Base-by-base conservation (phyloP, 148 eudicot genomes). In the Fagopyrum esculentum region DNA sequence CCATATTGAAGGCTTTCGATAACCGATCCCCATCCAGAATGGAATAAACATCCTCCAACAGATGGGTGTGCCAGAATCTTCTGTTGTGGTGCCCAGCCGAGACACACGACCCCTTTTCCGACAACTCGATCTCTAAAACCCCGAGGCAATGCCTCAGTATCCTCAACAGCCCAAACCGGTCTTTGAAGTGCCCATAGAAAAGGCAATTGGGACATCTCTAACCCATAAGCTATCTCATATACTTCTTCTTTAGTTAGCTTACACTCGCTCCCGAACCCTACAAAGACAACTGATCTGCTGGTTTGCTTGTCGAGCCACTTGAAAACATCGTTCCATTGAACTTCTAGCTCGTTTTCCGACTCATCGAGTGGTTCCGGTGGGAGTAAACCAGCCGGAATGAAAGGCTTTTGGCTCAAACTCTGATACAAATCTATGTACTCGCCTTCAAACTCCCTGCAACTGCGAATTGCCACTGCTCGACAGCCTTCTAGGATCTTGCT, bases 51-150 rank as follows among this genome's bases (percentile, higher is more conserved):
- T 44, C 82, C 75, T 29, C 84, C 77, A 1, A 79, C 15, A 0
- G 82, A 68, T 6, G 76, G 71, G 78, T 82, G 85, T 6, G 73
- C 85, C 11, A 79, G 45, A 5, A 82, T 82, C 40, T 82, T 71
- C 68, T 35, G 55, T 35, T 79, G 85, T 3, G 80, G 85, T 2
- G 76, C 82, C 85, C 29, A 56, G 0, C 82, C 84, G 22, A 68
- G 22, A 56, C 74, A 66, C 12, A 79, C 79, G n/a, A 40, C 55
- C 47, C 73, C 75, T 69, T 12, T 76, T 0, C 49, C 72, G 0
- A 43, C 60, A 0, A 79, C 76, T 40, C 64, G 48, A 0, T 51
- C 6, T 16, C 11, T 44, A 50, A 40, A 29, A 52, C 73, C 77
- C n/a, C 4, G 10, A 3, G 80, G 77, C 15, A 78, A 12, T 22